Base-by-base conservation (phyloP, 768 basidiomycete species). In the Trametes elegans region DNA sequence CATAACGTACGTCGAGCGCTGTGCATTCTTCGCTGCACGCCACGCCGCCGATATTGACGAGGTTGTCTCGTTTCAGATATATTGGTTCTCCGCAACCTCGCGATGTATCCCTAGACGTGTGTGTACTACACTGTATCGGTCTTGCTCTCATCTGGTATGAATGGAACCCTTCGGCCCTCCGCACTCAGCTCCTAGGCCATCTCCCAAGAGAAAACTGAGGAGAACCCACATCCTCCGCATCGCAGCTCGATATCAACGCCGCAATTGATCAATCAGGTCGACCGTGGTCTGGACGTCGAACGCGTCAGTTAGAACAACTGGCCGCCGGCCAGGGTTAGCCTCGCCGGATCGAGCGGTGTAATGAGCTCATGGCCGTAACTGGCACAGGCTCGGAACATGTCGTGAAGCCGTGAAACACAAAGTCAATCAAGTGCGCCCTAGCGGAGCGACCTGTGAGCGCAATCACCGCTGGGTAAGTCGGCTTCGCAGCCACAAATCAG, bases 21-120 rank as follows among this genome's bases (percentile, higher is more conserved):
- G n/a, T n/a, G n/a, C 28, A 46, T 35, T 43, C 31, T n/a, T n/a
- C n/a, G n/a, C n/a, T 28, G 31, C 19, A 39, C 38, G 19, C 23
- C 32, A 27, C 9, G 39, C 35, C 45, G n/a, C 24, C 24, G 29
- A 13, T 18, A 16, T 41, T 43, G 38, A 38, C 24, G 35, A 29
- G 11, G 40, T 19, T 47, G n/a, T 29, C 38, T 32, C 16, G 4
- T 29, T 47, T 14, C 45, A 45, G 44, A 50, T 19, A 47, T 46
- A 47, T 43, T 42, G 23, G 13, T 35, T 39, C 11, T 16, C 24
- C 32, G 23, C 29, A n/a, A n/a, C n/a, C n/a, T n/a, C n/a, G 26
- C 51, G 14, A 38, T 56, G 55, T 57, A 50, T 57, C 35, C 42
- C 23, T 50, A 50, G 55, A 31, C 49, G 21, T 29, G 24, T 23